phyloP scores from a whole-genome alignment of 345 rosid genomes.

The Eucalyptus curtisii region DNA sequence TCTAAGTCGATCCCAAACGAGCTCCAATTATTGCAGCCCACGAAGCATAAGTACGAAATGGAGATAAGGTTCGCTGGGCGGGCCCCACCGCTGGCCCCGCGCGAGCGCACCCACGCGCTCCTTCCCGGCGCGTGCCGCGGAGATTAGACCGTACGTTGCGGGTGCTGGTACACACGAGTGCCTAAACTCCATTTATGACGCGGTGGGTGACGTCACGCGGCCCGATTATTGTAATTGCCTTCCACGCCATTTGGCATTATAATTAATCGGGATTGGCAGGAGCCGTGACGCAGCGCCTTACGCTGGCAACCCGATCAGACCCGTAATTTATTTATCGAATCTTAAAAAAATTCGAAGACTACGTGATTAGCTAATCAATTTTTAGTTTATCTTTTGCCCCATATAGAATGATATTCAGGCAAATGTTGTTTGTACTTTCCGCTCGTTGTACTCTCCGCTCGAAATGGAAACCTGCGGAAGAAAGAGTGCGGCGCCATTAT shows the following conservation, averaged over 20 bases:
- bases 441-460: not conserved
- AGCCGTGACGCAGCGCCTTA: not conserved
- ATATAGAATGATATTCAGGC: not conserved
- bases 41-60: not conserved
- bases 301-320: not conserved
- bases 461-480: not conserved
- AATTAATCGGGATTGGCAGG: not conserved
- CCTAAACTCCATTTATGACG: not conserved
- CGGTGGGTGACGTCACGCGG: conserved; percentile 5
- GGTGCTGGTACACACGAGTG: not conserved
- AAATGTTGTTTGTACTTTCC: not conserved
- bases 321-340: not conserved
- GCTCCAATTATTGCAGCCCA: conserved; percentile 3
- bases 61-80: not conserved
- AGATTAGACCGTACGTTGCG: not conserved
- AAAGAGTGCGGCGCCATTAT: not conserved
- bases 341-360: too few relatives aligned
- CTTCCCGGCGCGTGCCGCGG: not conserved
- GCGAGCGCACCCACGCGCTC: not conserved
- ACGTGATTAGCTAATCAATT: not conserved
- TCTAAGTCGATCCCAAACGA: not conserved
- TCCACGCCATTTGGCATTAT: not conserved
- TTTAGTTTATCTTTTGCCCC: not conserved
- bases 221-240: not conserved
- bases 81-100: not conserved